Base-by-base conservation (phyloP, 2,329 filamentous ascomycete genomes). In the Emydomyces testavorans region DNA sequence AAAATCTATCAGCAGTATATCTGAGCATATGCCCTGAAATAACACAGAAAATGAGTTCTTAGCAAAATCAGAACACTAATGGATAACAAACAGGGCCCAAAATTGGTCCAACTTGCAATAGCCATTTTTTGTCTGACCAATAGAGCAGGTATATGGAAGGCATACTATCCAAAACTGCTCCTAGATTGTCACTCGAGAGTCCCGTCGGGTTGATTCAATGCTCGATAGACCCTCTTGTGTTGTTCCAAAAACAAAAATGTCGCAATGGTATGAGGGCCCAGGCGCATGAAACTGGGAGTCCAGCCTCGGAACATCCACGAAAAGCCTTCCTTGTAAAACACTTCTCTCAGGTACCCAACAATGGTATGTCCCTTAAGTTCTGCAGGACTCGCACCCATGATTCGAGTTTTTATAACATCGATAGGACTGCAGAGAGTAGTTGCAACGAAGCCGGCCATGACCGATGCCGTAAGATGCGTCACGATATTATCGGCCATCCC, bases 191-290 rank as follows among this genome's bases (percentile, higher is more conserved):
- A 78, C 1, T 72, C 10, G 15, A 7, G 45, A 6, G 16, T 40
- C 44, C 28, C 73, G n/a, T 51, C 49, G 23, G 54, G 55, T 11
- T 62, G 63, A 58, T 69, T 71, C 56, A 69, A 52, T 49, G 58
- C 58, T 28, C 68, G 65, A 59, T 79, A 82, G 4, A 80, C 62
- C 66, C 78, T 80, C 67, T 82, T 82, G 58, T 82, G 79, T 61
- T 82, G 77, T 57, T 82, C 79, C 56, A 82, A 65, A 62, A 82
- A 82, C 51, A 82, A 54, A 57, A 82, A 82, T 0, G 79, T 82
- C 26, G 76, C 75, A 52, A 82, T 76, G 0, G 79, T 82, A 60
- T 82, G 79, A 21, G 79, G 79, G 1, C 79, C 79, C 16, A 82
- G 62, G 6, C 79, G 71, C 49, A 82, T 78, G 55, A 82, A 82